These are phyloP conservation scores for Globisporangium cederbergense DNA, from an alignment of 352 stramenopile species.

Conservation along the genomic window DNA sequence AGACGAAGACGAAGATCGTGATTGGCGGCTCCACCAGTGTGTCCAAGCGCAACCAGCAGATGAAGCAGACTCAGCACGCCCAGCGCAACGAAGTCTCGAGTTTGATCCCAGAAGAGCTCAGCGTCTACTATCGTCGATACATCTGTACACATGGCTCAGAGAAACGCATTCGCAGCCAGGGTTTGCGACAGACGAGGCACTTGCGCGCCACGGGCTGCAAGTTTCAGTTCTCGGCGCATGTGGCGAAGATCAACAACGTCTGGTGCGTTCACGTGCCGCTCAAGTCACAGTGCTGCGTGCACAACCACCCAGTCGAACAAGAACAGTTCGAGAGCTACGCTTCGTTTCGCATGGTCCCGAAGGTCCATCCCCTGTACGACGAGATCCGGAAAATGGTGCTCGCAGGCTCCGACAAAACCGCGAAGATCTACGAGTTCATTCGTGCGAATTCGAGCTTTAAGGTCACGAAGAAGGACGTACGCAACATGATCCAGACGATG, in stretches of 20 bases:
- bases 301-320: constrained; percentile 5
- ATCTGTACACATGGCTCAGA: constrained; percentile 4
- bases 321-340: constrained; percentile 6
- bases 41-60: neutral
- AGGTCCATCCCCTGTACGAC: constrained; percentile 7
- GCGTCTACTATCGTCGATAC: neutral
- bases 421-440: constrained; percentile 4
- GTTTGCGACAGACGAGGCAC: neutral
- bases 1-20: constrained; percentile 6
- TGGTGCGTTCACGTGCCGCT: constrained; percentile 5
- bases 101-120: constrained; percentile 1
- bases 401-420: neutral
- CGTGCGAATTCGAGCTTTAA: constrained; percentile 3
- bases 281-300: neutral
- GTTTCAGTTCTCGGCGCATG: constrained; percentile 1
- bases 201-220: constrained; percentile 1
- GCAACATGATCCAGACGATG: constrained; percentile 2
- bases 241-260: neutral
- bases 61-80: neutral
- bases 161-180: neutral
- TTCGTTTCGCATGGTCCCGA: neutral
- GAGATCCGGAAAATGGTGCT: constrained; percentile 5
- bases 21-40: neutral
- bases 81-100: neutral
- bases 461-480: constrained; percentile 1